Base-by-base conservation (phyloP, 1,139 yeast species). In the Suhomyces anneliseae region DNA sequence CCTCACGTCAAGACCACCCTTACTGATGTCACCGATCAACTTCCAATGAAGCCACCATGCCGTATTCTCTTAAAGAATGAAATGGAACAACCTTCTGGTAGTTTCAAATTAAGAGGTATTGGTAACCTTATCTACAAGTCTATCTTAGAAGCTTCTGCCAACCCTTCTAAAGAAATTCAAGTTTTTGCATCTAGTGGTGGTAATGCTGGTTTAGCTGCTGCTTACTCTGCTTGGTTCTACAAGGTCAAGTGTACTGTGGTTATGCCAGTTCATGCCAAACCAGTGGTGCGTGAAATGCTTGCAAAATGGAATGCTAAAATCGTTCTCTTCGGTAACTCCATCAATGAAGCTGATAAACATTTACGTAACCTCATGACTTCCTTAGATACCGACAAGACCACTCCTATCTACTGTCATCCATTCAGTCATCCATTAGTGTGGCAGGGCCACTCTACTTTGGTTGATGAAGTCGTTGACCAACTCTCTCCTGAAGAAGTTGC, bases 171-270 rank as follows among this genome's bases (percentile, higher is more conserved):
- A 47, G 59, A 62, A 34, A 72, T 79, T 34, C 78, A 76, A 31
- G 81, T 85, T 5, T 81, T 75, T 60, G 76, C 86, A 7, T 82
- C 87, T 32, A 82, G 88, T 12, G 93, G 92, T 10, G 93, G 93
- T 0, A 86, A 86, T 60, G 93, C 93, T 0, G 93, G 93, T 0
- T 68, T 83, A 42, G 92, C 92, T 0, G 88, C 88, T 2, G 89
- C 90, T 0, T 76, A 76, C 44, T 81, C 87, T 38, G 79, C 86
- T 5, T 62, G 60, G 34, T 65, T 61, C 45, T 71, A 74, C 50
- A 68, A 70, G 2, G 61, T 77, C 8, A 71, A 74, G 9, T 83
- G 90, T 54, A 82, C 87, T 0, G 90, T 86, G 7, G 88, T 83
- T 1, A 78, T 86, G 7, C 92, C 92, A 0, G 65, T 54, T 0